Conservation (phyloP, 345 rosid genomes). For the Linum tenue region DNA sequence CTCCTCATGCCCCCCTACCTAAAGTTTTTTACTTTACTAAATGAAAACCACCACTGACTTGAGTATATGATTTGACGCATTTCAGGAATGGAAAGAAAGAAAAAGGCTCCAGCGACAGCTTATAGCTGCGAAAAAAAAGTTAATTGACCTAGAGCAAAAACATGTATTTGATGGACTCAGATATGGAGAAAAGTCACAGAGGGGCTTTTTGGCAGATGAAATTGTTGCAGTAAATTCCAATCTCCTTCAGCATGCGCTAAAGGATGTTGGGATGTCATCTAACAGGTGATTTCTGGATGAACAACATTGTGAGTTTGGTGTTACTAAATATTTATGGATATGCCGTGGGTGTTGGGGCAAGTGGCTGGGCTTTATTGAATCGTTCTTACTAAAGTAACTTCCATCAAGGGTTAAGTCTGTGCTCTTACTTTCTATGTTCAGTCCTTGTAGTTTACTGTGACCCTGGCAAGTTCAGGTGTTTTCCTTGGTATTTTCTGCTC, state of each 20-base stretch:
- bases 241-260: conserved; percentile 68
- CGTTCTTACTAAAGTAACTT: too few species aligned
- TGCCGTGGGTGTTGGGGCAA: neutral
- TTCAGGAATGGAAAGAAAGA: conserved; percentile 90
- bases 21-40: too few species aligned
- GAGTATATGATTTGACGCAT: conserved; percentile 8
- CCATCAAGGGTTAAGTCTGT: too few species aligned
- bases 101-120: conserved; percentile 64
- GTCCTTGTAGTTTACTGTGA: too few species aligned
- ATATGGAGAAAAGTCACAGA: conserved; percentile 65
- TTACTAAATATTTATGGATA: neutral
- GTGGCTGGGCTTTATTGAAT: neutral
- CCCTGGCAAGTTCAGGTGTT: too few species aligned
- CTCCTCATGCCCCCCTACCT: neutral
- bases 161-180: conserved; percentile 80
- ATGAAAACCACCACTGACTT: neutral
- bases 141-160: conserved; percentile 69
- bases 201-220: conserved; percentile 54
- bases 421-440: too few species aligned
- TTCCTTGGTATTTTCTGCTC: too few species aligned
- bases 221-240: conserved; percentile 58
- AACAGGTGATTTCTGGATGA: conserved; percentile 38
- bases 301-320: neutral
- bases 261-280: conserved; percentile 37
- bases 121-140: conserved; percentile 77